Conservation (phyloP, 345 rosid species). For the Syzygium jambos region DNA sequence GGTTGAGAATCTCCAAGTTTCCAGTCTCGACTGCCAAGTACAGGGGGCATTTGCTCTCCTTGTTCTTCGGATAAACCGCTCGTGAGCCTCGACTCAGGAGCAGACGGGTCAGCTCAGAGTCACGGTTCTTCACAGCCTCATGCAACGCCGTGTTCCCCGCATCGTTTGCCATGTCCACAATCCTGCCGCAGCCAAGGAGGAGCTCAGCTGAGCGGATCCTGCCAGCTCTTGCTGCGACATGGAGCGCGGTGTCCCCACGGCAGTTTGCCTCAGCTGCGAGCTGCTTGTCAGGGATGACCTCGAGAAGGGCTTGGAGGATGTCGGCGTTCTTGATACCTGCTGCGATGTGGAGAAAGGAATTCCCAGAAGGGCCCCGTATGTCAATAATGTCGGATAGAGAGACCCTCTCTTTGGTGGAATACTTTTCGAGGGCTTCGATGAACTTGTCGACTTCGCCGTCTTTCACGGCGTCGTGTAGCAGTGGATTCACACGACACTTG, state of each 20-base stretch:
- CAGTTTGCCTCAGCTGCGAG: background rate
- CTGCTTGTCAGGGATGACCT: too few relatives aligned
- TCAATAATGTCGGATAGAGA: too few relatives aligned
- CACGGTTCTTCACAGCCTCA: background rate
- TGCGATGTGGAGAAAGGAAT: too few relatives aligned
- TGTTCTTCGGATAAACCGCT: background rate
- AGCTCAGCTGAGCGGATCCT: background rate
- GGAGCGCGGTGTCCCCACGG: background rate
- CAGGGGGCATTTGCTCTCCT: too few relatives aligned
- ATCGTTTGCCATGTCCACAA: background rate
- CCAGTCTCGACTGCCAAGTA: too few relatives aligned
- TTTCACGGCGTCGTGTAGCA: background rate
- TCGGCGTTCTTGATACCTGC: too few relatives aligned
- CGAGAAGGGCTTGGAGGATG: too few relatives aligned
- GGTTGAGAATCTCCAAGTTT: too few relatives aligned
- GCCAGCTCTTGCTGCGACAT: background rate
- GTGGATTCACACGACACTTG: background rate
- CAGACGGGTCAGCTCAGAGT: background rate
- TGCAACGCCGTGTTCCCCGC: background rate
- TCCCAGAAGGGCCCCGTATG: too few relatives aligned
- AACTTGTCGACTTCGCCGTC: background rate
- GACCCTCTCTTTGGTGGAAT: too few relatives aligned
- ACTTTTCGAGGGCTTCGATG: background rate
- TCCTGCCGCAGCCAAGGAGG: background rate
- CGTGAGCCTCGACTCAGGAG: too few relatives aligned